Evolutionary conservation across 441 rosid species (phyloP), one percentile per base, ranked within the genome.

Genomic region (Adansonia gregorii): DNA sequence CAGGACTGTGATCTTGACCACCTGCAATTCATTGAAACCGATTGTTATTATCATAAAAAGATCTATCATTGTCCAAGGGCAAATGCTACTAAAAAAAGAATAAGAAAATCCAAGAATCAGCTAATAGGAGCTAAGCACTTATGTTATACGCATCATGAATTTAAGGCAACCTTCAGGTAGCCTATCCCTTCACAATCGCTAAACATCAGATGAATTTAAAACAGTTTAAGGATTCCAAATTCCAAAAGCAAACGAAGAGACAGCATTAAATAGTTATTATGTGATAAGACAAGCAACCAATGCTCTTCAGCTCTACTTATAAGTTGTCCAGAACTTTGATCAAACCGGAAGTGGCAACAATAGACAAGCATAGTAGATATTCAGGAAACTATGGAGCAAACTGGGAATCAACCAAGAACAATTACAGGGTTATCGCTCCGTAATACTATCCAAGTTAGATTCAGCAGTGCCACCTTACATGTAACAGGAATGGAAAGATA

Each of bases 1-100:
- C 94, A 90, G 0, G 94, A 87, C 83, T 87, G 90, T 0, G 91
- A 90, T 61, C 88, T 87, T 52, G 83, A 24, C 76, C 92, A 76
- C 91, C 91, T 90, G 91, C 72, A 76, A 80, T 69, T 27, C 60
- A 65, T 75, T 3, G 70, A 20, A 82, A 69, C 20, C 51, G 20
- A 45, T 27, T 17, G 1, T 55, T 54, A 48, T 20, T 39, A 61
- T 68, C 2, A 2, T 1, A 4, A 45, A 60, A 46, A 46, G 15
- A 6, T 20, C 55, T 1, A 20, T 4, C 15, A 46, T 5, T 3
- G 4, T 45, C 17, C 67, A 74, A 45, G 20, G 17, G 22, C 39
- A 45, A 46, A n/a, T n/a, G n/a, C n/a, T n/a, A n/a, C n/a, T n/a
- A n/a, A 14, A 54, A 54, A 31, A 2, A 63, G 11, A 24, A 59